Conservation (phyloP, 1,284 basidiomycete genomes). For the Cryptococcus jaspeensis region DNA sequence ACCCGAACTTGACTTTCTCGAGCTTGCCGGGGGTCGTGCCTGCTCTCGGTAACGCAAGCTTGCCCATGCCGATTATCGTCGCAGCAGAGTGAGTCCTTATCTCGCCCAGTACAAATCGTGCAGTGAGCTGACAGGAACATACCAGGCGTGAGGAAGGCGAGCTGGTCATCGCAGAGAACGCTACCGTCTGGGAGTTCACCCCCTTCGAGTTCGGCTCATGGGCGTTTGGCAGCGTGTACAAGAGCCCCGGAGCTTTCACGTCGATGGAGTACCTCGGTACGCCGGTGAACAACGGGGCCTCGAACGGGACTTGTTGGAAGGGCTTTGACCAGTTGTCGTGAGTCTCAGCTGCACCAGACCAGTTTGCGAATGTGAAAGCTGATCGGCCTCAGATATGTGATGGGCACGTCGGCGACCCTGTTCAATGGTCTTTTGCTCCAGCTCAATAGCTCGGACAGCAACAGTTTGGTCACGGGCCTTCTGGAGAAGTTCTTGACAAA, state of each 20-base stretch:
- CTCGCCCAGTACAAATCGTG: neutral
- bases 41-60: slow-evolving; percentile 31
- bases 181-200: slow-evolving; percentile 54
- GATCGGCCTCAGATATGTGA: slow-evolving; percentile 41
- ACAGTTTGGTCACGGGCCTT: slow-evolving; percentile 27
- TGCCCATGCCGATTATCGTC: slow-evolving; percentile 53
- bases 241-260: slow-evolving; percentile 47
- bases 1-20: slow-evolving; percentile 47
- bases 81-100: slow-evolving; percentile 48
- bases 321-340: slow-evolving; percentile 51
- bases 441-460: slow-evolving; percentile 42
- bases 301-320: slow-evolving; percentile 45
- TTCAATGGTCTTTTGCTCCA: slow-evolving; percentile 41
- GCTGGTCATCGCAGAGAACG: slow-evolving; percentile 51
- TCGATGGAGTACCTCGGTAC: slow-evolving; percentile 49
- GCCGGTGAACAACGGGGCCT: slow-evolving; percentile 35
- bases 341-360: slow-evolving; percentile 7
- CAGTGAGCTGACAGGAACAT: neutral
- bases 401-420: slow-evolving; percentile 52
- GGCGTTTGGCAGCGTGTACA: slow-evolving; percentile 44
- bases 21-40: slow-evolving; percentile 28
- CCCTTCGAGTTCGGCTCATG: slow-evolving; percentile 56
- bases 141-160: slow-evolving; percentile 50
- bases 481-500: slow-evolving; percentile 41
- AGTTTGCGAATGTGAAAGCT: too few relatives aligned